phyloP scores from a whole-genome alignment of 2,329 filamentous ascomycete species.

The Talaromyces marneffei region DNA sequence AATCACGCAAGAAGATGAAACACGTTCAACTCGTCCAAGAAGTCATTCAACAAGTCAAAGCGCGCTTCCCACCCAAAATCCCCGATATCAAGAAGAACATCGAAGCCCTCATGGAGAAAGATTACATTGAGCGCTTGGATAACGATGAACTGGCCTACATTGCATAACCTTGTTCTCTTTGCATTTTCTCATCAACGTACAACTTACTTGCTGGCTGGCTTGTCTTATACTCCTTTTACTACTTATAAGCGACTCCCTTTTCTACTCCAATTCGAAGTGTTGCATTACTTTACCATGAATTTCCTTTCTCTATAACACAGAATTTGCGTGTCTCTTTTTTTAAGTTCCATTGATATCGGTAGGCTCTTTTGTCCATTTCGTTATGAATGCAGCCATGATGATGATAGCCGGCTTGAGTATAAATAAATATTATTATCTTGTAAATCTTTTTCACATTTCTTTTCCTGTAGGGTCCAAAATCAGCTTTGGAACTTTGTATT shows the following conservation, averaged over 20 bases:
- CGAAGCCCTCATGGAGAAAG: conserved; percentile 96
- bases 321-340: not conserved
- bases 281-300: not conserved
- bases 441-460: too few species aligned
- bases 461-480: too few species aligned
- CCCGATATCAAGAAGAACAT: conserved; percentile 99
- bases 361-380: not conserved
- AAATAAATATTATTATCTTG: too few species aligned
- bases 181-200: not conserved
- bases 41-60: conserved; percentile 90
- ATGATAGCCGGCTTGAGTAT: not conserved
- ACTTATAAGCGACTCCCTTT: not conserved
- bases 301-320: not conserved
- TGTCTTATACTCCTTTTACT: not conserved
- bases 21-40: conserved; percentile 90
- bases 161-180: conserved; percentile 52
- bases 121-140: conserved; percentile 93
- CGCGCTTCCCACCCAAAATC: conserved; percentile 87
- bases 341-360: not conserved
- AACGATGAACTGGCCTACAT: conserved; percentile 93
- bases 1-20: conserved; percentile 98
- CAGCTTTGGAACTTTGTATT: too few species aligned
- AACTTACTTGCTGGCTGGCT: not conserved
- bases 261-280: not conserved
- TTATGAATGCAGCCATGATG: not conserved